Evolutionary conservation across 106 monocot genomes (phyloP).

Genomic region (Platanthera guangdongensis): DNA sequence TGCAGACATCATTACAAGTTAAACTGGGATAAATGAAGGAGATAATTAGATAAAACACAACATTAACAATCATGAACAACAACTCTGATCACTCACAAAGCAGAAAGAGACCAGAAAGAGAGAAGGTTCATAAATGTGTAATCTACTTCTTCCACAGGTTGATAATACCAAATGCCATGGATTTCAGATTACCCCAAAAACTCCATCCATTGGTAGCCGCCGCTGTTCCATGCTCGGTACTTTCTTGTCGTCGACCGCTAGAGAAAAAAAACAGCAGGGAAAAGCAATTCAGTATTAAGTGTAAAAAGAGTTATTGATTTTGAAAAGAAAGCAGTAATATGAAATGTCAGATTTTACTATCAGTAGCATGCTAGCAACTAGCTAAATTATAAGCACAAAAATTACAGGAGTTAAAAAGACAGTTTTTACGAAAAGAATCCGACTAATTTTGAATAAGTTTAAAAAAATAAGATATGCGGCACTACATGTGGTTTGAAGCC

Average conservation of each 20-base stretch:
- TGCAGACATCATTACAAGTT: background rate
- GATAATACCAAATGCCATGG: slow-evolving; percentile 3
- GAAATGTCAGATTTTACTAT: background rate
- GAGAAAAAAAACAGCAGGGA: background rate
- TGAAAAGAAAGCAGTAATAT: background rate
- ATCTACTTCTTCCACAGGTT: background rate
- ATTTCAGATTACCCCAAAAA: slow-evolving; percentile 7
- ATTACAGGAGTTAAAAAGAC: background rate
- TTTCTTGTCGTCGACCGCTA: background rate
- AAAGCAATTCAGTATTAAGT: background rate
- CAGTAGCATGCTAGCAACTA: background rate
- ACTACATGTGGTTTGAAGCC: too few relatives aligned
- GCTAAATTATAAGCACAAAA: background rate
- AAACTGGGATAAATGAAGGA: background rate
- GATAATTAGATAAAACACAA: background rate
- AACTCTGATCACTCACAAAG: background rate
- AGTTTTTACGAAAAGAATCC: too few relatives aligned
- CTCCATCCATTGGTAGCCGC: background rate
- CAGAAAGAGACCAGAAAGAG: background rate
- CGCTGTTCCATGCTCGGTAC: background rate
- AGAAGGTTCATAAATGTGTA: background rate
- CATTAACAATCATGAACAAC: background rate
- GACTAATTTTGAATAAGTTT: too few relatives aligned
- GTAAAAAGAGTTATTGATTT: background rate
- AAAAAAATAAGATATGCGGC: too few relatives aligned